Evolutionary conservation across 768 basidiomycete genomes (phyloP).

Genomic region (Xerocomellus chrysenteron): DNA sequence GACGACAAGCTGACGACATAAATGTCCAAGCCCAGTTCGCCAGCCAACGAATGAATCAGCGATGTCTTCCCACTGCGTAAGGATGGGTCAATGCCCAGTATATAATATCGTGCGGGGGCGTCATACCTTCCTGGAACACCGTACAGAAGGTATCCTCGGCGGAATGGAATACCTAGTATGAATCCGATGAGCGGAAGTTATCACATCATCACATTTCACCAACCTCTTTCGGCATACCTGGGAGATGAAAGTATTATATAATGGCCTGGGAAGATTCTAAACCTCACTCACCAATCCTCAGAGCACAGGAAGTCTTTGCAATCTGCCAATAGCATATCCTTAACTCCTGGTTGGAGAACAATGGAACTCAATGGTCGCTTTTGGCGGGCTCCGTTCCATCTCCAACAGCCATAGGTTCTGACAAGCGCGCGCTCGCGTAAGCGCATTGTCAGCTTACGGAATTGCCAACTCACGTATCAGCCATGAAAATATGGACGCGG

Average conservation of each 20-base stretch:
- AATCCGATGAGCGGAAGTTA: constrained; percentile 20
- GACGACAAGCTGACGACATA: constrained; percentile 88
- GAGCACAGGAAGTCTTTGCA: constrained; percentile 83
- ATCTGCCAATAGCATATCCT: constrained; percentile 86
- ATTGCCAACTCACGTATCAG: constrained; percentile 68
- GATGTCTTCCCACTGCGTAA: constrained; percentile 75
- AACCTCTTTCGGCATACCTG: constrained; percentile 91
- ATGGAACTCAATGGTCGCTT: constrained; percentile 94
- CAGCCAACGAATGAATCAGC: constrained; percentile 80
- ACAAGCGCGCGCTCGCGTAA: constrained; percentile 3
- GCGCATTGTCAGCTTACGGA: constrained; percentile 4
- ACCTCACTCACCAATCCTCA: constrained; percentile 73
- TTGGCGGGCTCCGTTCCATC: constrained; percentile 85
- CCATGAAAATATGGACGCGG: constrained; percentile 86
- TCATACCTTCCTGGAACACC: constrained; percentile 81
- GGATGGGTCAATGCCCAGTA: constrained; percentile 12
- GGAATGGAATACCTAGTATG: constrained; percentile 75
- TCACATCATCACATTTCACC: constrained; percentile 27
- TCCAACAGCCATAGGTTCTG: constrained; percentile 76
- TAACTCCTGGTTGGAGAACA: constrained; percentile 84
- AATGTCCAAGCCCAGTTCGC: constrained; percentile 85
- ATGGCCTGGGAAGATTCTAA: constrained; percentile 18
- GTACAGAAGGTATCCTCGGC: constrained; percentile 80
- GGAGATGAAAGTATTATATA: constrained; percentile 19
- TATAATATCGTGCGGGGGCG: neutral